Evolutionary conservation across 345 rosid genomes (phyloP).

Genomic region (Aquilaria sinensis): DNA sequence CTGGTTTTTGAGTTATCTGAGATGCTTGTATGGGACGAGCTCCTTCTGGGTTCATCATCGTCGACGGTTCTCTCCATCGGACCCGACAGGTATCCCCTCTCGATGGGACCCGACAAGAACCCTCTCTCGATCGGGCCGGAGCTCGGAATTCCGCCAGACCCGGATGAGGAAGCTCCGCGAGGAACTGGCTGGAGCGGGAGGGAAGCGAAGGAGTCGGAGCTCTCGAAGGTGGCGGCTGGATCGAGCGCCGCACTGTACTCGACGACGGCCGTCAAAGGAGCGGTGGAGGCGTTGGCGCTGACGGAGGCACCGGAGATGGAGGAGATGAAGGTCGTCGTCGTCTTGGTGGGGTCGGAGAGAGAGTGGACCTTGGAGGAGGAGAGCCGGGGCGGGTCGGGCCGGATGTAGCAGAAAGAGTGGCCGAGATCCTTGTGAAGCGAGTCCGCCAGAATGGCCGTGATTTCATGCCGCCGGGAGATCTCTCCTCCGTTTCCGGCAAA

Average conservation of each 20-base stretch:
- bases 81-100: constrained; percentile 32
- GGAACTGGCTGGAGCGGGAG: constrained; percentile 89
- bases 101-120: constrained; percentile 43
- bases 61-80: constrained; percentile 20
- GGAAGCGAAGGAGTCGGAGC: constrained; percentile 82
- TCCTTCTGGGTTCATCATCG: constrained; percentile 27
- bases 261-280: constrained; percentile 38
- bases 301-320: constrained; percentile 93
- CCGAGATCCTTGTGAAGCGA: constrained; percentile 53
- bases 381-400: constrained; percentile 39
- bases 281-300: constrained; percentile 83
- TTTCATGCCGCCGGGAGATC: constrained; percentile 50
- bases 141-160: constrained; percentile 45
- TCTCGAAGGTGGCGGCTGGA: constrained; percentile 70
- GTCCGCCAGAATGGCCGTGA: constrained; percentile 24
- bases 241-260: constrained; percentile 35
- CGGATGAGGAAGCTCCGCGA: constrained; percentile 26
- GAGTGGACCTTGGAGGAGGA: constrained; percentile 50
- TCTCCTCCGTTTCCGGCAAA: constrained; percentile 52
- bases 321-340: constrained; percentile 62
- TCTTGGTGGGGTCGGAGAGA: constrained; percentile 19
- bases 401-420: constrained; percentile 80
- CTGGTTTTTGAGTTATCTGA: constrained; percentile 16
- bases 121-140: constrained; percentile 41
- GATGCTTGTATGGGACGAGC: constrained; percentile 42